Percentiles rank a stretch among this genome's conserved stretches.
phyloP scores from a whole-genome alignment of 2,329 filamentous ascomycete species.

The Apiospora sp. region DNA sequence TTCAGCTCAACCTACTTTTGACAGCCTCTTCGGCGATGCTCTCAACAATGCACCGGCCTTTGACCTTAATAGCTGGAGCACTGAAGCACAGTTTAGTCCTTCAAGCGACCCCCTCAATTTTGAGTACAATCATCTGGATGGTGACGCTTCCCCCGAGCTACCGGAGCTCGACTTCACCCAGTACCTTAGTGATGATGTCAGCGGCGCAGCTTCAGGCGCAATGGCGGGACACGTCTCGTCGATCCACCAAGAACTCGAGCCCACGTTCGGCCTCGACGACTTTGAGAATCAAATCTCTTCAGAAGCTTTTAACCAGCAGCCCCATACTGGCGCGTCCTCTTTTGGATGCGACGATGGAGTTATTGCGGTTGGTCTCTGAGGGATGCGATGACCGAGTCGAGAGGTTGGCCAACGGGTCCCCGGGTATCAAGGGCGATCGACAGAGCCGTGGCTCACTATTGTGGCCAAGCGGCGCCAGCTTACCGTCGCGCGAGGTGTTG shows the following conservation, averaged over 20 bases:
- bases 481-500: slow-evolving; percentile 47
- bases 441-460: slow-evolving; percentile 41
- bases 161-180: slow-evolving; percentile 54
- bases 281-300: slow-evolving; percentile 67
- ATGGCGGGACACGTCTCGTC: slow-evolving; percentile 56
- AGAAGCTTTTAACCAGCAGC: slow-evolving; percentile 76
- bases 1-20: slow-evolving; percentile 67
- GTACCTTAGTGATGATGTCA: slow-evolving; percentile 63
- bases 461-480: slow-evolving; percentile 47
- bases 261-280: slow-evolving; percentile 62
- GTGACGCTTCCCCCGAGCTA: slow-evolving; percentile 62
- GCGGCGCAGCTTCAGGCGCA: slow-evolving; percentile 54
- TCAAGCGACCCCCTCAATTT: slow-evolving; percentile 71
- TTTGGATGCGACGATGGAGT: slow-evolving; percentile 76
- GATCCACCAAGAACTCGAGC: slow-evolving; percentile 60
- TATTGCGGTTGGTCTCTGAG: slow-evolving; percentile 75
- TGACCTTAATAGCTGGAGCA: slow-evolving; percentile 78
- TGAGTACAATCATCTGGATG: slow-evolving; percentile 73
- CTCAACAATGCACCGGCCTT: slow-evolving; percentile 72
- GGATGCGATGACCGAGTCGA: slow-evolving; percentile 57
- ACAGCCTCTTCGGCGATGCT: slow-evolving; percentile 74
- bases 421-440: slow-evolving; percentile 46
- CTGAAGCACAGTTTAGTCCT: slow-evolving; percentile 80
- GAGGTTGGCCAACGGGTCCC: slow-evolving; percentile 44
- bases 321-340: slow-evolving; percentile 77